These are phyloP conservation scores for Aspergillus campestris DNA, from an alignment of 495 filamentous ascomycete genomes.

Conservation along the genomic window DNA sequence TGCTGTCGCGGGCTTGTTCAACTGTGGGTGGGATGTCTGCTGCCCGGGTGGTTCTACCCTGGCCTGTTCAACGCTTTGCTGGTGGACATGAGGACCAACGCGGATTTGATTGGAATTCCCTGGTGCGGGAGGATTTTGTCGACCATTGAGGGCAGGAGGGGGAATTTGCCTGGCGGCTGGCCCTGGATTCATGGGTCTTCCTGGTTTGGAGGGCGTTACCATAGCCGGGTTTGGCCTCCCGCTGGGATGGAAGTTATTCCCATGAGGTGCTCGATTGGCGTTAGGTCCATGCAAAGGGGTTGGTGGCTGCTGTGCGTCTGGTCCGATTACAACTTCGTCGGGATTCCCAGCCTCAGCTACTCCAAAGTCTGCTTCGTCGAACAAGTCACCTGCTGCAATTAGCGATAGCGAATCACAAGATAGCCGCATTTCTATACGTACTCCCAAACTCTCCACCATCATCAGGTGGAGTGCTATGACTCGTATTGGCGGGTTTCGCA, in stretches of 20 bases:
- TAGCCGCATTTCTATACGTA: conserved; percentile 19
- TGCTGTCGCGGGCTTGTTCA: conserved; percentile 2
- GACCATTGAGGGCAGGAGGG: conserved; percentile 15
- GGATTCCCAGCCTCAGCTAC: conserved; percentile 50
- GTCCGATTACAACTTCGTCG: conserved; percentile 48
- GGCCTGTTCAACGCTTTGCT: conserved; percentile 17
- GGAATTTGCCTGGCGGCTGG: conserved; percentile 16
- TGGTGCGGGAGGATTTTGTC: conserved; percentile 13
- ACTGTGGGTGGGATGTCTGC: conserved; percentile 4
- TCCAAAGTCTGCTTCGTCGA: conserved; percentile 68
- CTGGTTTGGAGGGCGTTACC: conserved; percentile 38
- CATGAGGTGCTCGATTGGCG: conserved; percentile 17
- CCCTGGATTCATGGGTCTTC: conserved; percentile 21
- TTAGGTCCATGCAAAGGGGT: conserved; percentile 19
- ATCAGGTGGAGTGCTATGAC: conserved; percentile 17
- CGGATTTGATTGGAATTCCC: conserved; percentile 10
- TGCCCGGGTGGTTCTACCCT: conserved; percentile 17
- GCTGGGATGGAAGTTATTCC: conserved; percentile 7
- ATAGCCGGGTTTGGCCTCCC: conserved; percentile 17
- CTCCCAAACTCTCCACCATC: conserved; percentile 59
- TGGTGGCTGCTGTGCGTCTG: conserved; percentile 25
- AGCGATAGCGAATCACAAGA: conserved; percentile 9
- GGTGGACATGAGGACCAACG: conserved; percentile 9
- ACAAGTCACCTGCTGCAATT: conserved; percentile 44
- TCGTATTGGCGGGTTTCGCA: conserved; percentile 10